Evolutionary conservation across 1,139 yeast species (phyloP), one percentile per base, ranked within the genome.

Genomic region (Sugiyamaella japonica): DNA sequence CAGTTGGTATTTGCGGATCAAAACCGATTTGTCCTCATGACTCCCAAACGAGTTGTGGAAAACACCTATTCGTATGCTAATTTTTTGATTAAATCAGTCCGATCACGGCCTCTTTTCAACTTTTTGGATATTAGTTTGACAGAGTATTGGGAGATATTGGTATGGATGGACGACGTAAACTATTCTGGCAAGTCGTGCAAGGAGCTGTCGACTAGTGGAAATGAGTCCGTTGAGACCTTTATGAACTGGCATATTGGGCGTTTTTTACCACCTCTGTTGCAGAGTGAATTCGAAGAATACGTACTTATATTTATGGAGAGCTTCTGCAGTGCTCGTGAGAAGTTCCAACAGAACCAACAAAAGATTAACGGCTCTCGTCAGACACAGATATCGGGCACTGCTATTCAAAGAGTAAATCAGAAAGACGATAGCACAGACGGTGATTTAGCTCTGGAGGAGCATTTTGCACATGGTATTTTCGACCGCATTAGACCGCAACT

Each of bases 111-210:
- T 0, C 71, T 90, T 59, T 93, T 93, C 71, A 84, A 86, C 62
- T 90, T 85, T 68, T 73, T 95, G 62, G 97, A 91, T 63, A 73
- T 95, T 62, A 74, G 76, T 31, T 85, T 93, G 48, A 79, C 78
- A 13, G 83, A 83, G 62, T 91, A 89, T 66, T 93, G 99, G 99
- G 97, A 93, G 69, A 67, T 87, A 15, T 74, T 95, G 59, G 74
- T 93, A 3, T 95, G 99, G 98, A 89, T 91, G 96, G 97, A 95
- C 68, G 85, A 86, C 63, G 83, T 80, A 63, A 95, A 95, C 66
- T 90, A 77, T 69, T 89, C 96, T 43, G 99, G 99, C 4, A 77
- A 90, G 56, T 83, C 84, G 25, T 86, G 96, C 67, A 71, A 75
- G 15, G 66, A 63, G 42, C 60, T 68, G 31, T 39, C 51, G 8